These are phyloP conservation scores for Tetrahymena elliotti DNA, from an alignment of 73 alveolate genomes.

Conservation along the genomic window DNA sequence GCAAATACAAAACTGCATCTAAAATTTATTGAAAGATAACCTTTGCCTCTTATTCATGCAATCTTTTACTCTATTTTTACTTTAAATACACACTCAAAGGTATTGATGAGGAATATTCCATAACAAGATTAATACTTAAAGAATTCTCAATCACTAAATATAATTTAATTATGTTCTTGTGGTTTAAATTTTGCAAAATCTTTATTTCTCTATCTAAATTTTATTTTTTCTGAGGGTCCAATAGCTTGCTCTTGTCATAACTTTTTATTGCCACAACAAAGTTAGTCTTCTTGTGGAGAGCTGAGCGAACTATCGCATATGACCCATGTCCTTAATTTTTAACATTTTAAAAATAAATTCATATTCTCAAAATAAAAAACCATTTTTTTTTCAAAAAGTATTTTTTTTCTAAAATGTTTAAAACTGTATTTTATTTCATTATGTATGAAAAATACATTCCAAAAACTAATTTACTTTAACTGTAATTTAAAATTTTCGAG, in stretches of 20 bases:
- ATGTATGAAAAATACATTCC: too few species aligned
- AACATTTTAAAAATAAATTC: too few species aligned
- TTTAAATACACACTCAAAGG: slow-evolving; percentile 42
- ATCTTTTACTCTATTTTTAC: slow-evolving; percentile 28
- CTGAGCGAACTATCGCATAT: slow-evolving; percentile 30
- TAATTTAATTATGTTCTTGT: slow-evolving; percentile 26
- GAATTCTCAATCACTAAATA: slow-evolving; percentile 34
- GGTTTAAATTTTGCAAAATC: slow-evolving; percentile 12
- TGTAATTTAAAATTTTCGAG: too few species aligned
- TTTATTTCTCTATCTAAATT: slow-evolving; percentile 41
- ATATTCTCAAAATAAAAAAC: too few species aligned
- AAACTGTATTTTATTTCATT: too few species aligned
- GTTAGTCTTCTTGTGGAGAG: slow-evolving; percentile 10
- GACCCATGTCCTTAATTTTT: slow-evolving; percentile 40
- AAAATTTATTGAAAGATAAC: slow-evolving; percentile 51
- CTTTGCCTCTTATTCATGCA: slow-evolving; percentile 61
- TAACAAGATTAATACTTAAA: slow-evolving; percentile 34
- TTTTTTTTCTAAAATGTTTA: too few species aligned
- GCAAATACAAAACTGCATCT: slow-evolving; percentile 58
- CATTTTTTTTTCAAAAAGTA: too few species aligned
- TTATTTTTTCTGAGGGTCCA: neutral
- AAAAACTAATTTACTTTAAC: too few species aligned
- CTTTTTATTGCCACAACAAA: slow-evolving; percentile 37
- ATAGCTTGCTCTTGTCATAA: slow-evolving; percentile 40
- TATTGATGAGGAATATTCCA: slow-evolving; percentile 61